A percentile compares a stretch with the other conserved stretches of the same genome.
These are phyloP conservation scores for Novymonas esmeraldas DNA, from an alignment of 208 protist species.

Conservation along the genomic window DNA sequence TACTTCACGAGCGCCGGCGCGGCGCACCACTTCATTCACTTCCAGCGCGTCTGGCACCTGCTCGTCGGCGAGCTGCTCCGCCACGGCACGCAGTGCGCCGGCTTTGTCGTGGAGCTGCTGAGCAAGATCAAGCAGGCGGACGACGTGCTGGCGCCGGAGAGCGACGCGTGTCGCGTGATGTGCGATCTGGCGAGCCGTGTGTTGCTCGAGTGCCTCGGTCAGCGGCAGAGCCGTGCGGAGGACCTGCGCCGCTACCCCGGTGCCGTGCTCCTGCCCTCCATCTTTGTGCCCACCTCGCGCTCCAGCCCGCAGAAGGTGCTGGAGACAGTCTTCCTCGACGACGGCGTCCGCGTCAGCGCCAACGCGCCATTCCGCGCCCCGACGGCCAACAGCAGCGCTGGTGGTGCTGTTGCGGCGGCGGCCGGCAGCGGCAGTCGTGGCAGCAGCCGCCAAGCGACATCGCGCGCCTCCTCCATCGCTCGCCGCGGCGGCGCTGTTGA, in stretches of 20 bases:
- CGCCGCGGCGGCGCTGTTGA: not conserved
- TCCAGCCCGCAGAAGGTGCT: conserved; percentile 30
- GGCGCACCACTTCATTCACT: conserved; percentile 52
- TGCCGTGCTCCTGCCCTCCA: conserved; percentile 60
- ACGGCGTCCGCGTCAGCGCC: conserved; percentile 39
- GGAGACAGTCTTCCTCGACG: conserved; percentile 51
- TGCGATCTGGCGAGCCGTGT: conserved; percentile 75
- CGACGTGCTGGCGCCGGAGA: conserved; percentile 59
- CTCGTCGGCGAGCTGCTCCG: conserved; percentile 84
- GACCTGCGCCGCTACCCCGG: conserved; percentile 73
- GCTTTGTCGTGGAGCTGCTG: conserved; percentile 78
- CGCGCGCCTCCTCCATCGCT: conserved; percentile 16
- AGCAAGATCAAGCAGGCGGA: conserved; percentile 73
- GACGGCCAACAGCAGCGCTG: not conserved
- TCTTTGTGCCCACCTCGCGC: conserved; percentile 49
- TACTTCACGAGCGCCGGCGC: conserved; percentile 61
- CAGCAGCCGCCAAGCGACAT: conserved; percentile 13
- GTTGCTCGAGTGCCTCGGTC: conserved; percentile 63
- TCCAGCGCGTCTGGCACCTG: conserved; percentile 84
- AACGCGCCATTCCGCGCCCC: conserved; percentile 59
- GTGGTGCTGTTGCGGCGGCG: not conserved
- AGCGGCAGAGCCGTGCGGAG: conserved; percentile 57
- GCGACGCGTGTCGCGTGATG: conserved; percentile 54
- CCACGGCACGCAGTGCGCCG: conserved; percentile 60
- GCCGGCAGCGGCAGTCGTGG: conserved; percentile 15